Evolutionary conservation across 1,139 yeast genomes (phyloP).

Genomic region (Lizanozyma gosingica): DNA sequence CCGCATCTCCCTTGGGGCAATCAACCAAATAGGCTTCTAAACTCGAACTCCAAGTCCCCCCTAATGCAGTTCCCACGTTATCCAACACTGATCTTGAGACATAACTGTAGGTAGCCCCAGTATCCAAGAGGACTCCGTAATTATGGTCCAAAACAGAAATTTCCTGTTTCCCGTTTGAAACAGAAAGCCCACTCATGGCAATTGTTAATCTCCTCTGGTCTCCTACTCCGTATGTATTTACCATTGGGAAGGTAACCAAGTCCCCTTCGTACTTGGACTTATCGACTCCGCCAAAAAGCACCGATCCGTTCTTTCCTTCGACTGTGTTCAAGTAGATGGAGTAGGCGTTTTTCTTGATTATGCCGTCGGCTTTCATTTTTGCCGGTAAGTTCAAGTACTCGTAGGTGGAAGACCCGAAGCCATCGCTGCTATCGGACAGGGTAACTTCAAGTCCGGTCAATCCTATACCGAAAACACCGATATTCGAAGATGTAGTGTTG

Average conservation of each 20-base stretch:
- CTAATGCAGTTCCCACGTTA: conserved; percentile 18
- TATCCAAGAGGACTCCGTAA: conserved; percentile 24
- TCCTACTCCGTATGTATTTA: not conserved
- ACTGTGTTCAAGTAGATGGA: conserved; percentile 43
- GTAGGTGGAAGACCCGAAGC: conserved; percentile 5
- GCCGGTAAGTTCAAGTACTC: conserved; percentile 38
- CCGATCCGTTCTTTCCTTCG: conserved; percentile 33
- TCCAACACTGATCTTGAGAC: conserved; percentile 18
- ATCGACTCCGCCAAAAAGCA: conserved; percentile 55
- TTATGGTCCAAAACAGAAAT: conserved; percentile 2
- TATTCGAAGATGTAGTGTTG: conserved; percentile 28
- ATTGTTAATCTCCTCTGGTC: not conserved
- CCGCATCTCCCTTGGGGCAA: conserved; percentile 9
- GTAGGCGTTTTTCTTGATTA: conserved; percentile 39
- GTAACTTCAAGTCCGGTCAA: conserved; percentile 37
- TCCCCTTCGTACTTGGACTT: conserved; percentile 42
- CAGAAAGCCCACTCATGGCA: not conserved
- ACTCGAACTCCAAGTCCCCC: conserved; percentile 13
- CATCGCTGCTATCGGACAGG: no score
- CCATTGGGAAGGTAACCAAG: conserved; percentile 13
- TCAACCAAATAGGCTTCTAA: conserved; percentile 15
- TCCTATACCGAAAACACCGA: conserved; percentile 50
- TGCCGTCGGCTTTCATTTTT: conserved; percentile 37
- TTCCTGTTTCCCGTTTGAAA: not conserved
- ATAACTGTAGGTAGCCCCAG: conserved; percentile 33